Base-by-base conservation (phyloP, 768 basidiomycete genomes). In the Termitomyces sp. region DNA sequence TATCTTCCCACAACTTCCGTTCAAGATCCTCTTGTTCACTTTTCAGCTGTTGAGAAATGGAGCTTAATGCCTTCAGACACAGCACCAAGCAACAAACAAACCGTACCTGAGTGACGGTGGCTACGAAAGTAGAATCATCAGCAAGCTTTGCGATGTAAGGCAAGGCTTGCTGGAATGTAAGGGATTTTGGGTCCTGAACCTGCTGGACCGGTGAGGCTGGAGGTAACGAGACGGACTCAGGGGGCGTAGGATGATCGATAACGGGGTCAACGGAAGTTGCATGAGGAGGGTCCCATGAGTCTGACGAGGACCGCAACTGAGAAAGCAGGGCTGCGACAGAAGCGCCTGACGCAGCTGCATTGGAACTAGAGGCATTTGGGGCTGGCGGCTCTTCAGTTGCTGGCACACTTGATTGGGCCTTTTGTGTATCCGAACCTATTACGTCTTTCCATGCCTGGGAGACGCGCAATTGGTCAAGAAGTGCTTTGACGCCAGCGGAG, bases 1-100 rank as follows among this genome's bases (percentile, higher is more conserved):
- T 78, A 62, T 89, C 89, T 57, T 82, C 76, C 84, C 82, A 91
- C 36, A 92, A 69, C 57, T 77, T 78, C 59, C 73, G 78, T 68
- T 94, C 92, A 35, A 92, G 73, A 24, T 76, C 74, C 55, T 84
- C 76, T 71, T 94, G 92, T 50, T 89, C 87, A 54, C 79, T 70
- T 69, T 83, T 88, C 65, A 94, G 74, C 91, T 91, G 65, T 22
- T 54, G 30, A 43, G 3, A 51, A 20, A 49, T 57, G 30, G n/a
- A 22, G 7, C 13, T 22, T 14, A 8, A 30, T 18, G 28, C 13
- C 5, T 3, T n/a, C 26, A 46, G 20, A 20, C 52, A 54, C 32
- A 48, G 16, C 49, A 32, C 33, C 41, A 55, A 33, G 51, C 18
- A n/a, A 41, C n/a, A 11, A 30, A n/a, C 3, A 36, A 16, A 52